phyloP scores from a whole-genome alignment of 129 eudicot species.

The Lactuca sativa region DNA sequence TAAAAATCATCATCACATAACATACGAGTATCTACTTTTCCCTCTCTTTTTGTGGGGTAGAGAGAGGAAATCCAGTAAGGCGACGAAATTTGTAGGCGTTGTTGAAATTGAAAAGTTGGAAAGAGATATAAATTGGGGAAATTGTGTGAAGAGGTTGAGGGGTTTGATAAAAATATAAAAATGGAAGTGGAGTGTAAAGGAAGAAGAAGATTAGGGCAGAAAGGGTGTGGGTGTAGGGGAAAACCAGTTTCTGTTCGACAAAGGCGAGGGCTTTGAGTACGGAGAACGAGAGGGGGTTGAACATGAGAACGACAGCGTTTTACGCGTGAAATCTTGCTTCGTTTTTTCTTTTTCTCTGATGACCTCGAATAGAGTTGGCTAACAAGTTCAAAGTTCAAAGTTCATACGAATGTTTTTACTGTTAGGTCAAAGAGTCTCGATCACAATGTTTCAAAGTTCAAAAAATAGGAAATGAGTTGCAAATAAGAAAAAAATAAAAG shows the following conservation, averaged over 20 bases:
- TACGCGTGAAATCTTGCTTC: not conserved
- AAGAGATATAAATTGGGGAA: conserved; percentile 6
- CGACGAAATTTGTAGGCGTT: conserved; percentile 7
- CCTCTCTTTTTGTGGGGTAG: conserved; percentile 6
- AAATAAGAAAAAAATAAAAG: too few species aligned
- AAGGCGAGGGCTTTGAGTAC: conserved; percentile 31
- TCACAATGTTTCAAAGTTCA: too few species aligned
- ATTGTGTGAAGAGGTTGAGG: conserved; percentile 9
- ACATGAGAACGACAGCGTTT: conserved; percentile 18
- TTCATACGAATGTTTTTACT: not conserved
- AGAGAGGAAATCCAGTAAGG: conserved; percentile 11
- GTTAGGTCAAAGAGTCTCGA: not conserved
- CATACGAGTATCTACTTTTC: not conserved
- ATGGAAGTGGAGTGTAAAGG: conserved; percentile 12
- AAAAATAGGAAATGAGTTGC: too few species aligned
- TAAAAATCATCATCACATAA: not conserved
- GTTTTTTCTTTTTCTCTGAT: not conserved
- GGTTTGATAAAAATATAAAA: conserved; percentile 3
- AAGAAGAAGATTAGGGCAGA: conserved; percentile 34
- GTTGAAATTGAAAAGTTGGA: conserved; percentile 4
- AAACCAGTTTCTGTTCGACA: conserved; percentile 27
- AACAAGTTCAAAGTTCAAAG: not conserved
- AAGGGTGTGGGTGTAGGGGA: conserved; percentile 10
- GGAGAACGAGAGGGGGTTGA: conserved; percentile 19
- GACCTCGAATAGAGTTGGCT: not conserved